Base-by-base conservation (phyloP, 2,329 filamentous ascomycete species). In the Fusarium beomiforme region DNA sequence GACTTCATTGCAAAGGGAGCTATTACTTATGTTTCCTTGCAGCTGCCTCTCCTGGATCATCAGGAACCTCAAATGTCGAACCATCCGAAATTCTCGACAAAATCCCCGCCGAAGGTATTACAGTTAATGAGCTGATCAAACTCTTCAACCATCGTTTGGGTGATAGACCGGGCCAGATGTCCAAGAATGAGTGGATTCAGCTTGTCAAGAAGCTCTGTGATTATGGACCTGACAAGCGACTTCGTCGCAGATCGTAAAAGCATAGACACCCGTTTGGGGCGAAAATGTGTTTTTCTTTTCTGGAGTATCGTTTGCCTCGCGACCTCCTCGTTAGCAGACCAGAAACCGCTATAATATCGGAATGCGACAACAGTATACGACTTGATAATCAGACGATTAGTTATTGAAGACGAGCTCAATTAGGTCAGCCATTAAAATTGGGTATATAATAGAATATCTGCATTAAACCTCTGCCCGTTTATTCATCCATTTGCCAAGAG, bases 401-500 rank as follows among this genome's bases (percentile, higher is more conserved):
- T 55, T 50, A 43, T n/a, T 29, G 42, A 26, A 29, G 21, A 26
- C 13, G 47, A 56, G 33, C 29, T 37, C 24, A 42, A 57, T 23
- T 55, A 59, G 34, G 41, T 58, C 26, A 62, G 41, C 26, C 59
- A 57, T 75, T 57, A 54, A 47, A 72, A 64, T 56, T 51, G 74
- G 74, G 75, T 77, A 76, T 77, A 73, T 69, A 65, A 67, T 67
- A 67, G 59, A 67, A 59, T 62, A 31, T 41, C 29, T 68, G 21
- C 58, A 62, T 57, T 26, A 67, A 65, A 63, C 42, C 42, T 26
- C 31, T 50, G 10, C 41, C 42, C 26, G 33, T 67, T 79, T 87
- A 96, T 81, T 94, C 93, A 83, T 98, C 96, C 92, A 97, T 96
- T 85, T 98, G 93, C 96, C 95, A 99, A 34, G 92, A 90, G 81